These are phyloP conservation scores for Aspergillus funiculosus DNA, from an alignment of 495 filamentous ascomycete genomes.

Conservation along the genomic window DNA sequence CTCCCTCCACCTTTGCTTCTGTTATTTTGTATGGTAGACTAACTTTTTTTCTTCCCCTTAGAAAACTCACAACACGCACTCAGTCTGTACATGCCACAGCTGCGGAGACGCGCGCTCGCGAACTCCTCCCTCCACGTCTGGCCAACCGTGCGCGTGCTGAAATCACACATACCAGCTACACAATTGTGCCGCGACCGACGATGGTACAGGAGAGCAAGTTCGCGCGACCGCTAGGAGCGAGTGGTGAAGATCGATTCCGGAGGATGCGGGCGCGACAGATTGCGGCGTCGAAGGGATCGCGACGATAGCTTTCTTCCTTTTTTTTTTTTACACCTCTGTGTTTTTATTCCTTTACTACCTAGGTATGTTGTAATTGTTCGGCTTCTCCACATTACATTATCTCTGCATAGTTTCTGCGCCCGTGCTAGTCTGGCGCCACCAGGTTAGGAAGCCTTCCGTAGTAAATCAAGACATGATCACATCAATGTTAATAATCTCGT, in stretches of 20 bases:
- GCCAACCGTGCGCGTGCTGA: constrained; percentile 69
- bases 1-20: background rate
- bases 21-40: background rate
- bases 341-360: constrained; percentile 11
- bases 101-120: constrained; percentile 61
- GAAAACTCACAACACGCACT: constrained; percentile 44
- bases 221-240: constrained; percentile 61
- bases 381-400: background rate
- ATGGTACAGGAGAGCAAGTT: constrained; percentile 46
- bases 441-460: too few species aligned
- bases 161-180: constrained; percentile 69
- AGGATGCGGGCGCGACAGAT: constrained; percentile 70
- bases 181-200: constrained; percentile 65
- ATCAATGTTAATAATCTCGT: too few species aligned
- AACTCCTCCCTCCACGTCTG: constrained; percentile 61
- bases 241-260: constrained; percentile 74
- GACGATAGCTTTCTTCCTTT: constrained; percentile 19
- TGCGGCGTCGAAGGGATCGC: constrained; percentile 44
- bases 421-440: too few species aligned
- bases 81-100: constrained; percentile 47
- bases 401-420: background rate
- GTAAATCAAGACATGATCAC: too few species aligned
- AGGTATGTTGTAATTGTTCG: constrained; percentile 8
- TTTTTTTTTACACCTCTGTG: constrained; percentile 1
- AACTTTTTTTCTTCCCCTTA: constrained; percentile 6